These are phyloP conservation scores for Russula sp. DNA, from an alignment of 768 basidiomycete species.

Conservation along the genomic window DNA sequence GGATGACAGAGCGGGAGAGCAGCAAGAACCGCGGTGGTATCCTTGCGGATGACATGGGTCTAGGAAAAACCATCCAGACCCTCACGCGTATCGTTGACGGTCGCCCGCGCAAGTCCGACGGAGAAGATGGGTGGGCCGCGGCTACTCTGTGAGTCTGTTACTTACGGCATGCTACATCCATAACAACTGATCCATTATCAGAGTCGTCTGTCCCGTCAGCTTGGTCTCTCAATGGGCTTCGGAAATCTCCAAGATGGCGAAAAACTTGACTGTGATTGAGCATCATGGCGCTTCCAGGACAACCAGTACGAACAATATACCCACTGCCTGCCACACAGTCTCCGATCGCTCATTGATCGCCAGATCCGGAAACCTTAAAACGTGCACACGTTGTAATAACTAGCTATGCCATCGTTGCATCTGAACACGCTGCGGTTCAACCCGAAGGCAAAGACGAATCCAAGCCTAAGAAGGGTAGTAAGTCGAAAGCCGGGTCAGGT, in stretches of 20 bases:
- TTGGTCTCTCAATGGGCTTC: slow-evolving; percentile 88
- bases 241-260: slow-evolving; percentile 72
- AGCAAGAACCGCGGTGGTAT: slow-evolving; percentile 82
- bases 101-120: slow-evolving; percentile 61
- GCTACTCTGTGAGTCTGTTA: slow-evolving; percentile 55
- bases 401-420: slow-evolving; percentile 78
- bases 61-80: slow-evolving; percentile 90
- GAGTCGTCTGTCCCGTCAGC: slow-evolving; percentile 83
- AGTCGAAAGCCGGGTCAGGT: slow-evolving; percentile 29
- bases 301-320: slow-evolving; percentile 42
- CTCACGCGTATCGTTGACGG: slow-evolving; percentile 84
- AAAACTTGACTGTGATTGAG: slow-evolving; percentile 60
- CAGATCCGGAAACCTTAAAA: slow-evolving; percentile 51
- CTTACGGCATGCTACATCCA: background rate
- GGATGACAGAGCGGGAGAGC: slow-evolving; percentile 83
- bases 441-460: slow-evolving; percentile 51
- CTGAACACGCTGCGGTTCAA: slow-evolving; percentile 58
- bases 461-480: slow-evolving; percentile 38
- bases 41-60: slow-evolving; percentile 86
- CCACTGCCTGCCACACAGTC: background rate
- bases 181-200: slow-evolving; percentile 28
- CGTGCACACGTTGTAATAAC: slow-evolving; percentile 74
- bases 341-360: background rate
- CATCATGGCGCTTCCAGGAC: slow-evolving; percentile 80
- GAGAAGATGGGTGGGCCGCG: slow-evolving; percentile 62